A percentile compares a stretch with the other conserved stretches of the same genome.
phyloP scores from a whole-genome alignment of 2,329 filamentous ascomycete species.

The Fusarium algeriense region DNA sequence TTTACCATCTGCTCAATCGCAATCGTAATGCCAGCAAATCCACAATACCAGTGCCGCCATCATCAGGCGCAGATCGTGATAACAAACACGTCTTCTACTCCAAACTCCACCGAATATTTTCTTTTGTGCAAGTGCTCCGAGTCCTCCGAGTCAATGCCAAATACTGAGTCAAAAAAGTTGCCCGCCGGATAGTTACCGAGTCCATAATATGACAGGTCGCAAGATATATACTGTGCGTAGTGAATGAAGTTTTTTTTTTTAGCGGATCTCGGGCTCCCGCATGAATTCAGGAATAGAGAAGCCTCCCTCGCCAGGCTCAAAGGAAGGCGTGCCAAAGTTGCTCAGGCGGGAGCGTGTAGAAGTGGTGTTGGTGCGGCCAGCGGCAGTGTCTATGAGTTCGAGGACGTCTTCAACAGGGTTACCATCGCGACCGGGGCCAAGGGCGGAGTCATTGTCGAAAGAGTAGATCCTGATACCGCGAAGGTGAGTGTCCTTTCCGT shows the following conservation, averaged over 20 bases:
- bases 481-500: conserved; percentile 98
- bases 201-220: not conserved
- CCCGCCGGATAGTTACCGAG: not conserved
- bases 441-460: conserved; percentile 63
- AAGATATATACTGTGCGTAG: not conserved
- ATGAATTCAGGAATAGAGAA: conserved; percentile 58
- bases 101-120: conserved; percentile 17
- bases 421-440: conserved; percentile 55
- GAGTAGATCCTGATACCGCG: conserved; percentile 89
- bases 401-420: conserved; percentile 48
- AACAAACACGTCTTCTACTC: conserved; percentile 26
- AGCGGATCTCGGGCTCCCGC: conserved; percentile 58
- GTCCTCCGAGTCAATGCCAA: not conserved
- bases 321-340: conserved; percentile 47
- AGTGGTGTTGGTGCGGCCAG: conserved; percentile 8
- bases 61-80: conserved; percentile 8
- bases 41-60: conserved; percentile 3
- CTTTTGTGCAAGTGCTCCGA: not conserved
- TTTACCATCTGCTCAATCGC: conserved; percentile 7
- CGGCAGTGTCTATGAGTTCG: conserved; percentile 43
- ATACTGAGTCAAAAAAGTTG: not conserved
- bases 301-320: conserved; percentile 52
- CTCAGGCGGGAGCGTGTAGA: conserved; percentile 42
- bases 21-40: not conserved
- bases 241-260: conserved; percentile 29